Conservation (phyloP, 2,329 filamentous ascomycete species). For the Didymella keratinophila region DNA sequence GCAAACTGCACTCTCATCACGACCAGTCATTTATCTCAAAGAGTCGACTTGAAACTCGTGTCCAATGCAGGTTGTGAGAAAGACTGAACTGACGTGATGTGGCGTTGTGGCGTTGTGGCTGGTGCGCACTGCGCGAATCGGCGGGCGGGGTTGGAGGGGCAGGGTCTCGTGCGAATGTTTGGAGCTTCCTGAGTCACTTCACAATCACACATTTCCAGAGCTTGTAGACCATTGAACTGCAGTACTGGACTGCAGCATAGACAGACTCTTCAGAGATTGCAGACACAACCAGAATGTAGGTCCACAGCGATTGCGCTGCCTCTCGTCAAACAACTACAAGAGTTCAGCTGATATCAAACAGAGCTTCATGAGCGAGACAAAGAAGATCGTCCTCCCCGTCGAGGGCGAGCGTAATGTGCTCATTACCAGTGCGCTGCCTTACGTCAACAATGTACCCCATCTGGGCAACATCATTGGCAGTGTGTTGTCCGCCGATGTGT, state of each 20-base stretch:
- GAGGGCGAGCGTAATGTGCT: conserved; percentile 81
- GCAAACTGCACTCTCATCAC: too few species aligned
- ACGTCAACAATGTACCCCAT: conserved; percentile 79
- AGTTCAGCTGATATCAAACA: conserved; percentile 11
- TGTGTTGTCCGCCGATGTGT: conserved; percentile 89
- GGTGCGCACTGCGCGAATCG: conserved; percentile 12
- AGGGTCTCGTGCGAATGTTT: conserved; percentile 25
- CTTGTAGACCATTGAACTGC: conserved; percentile 11
- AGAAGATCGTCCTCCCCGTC: conserved; percentile 57
- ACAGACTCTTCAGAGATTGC: background rate
- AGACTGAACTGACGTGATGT: conserved; percentile 6
- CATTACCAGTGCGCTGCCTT: conserved; percentile 90
- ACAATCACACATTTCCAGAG: conserved; percentile 10
- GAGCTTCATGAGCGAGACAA: conserved; percentile 40
- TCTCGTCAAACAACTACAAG: background rate
- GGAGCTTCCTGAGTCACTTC: conserved; percentile 37
- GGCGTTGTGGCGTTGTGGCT: conserved; percentile 26
- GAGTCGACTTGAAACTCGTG: too few species aligned
- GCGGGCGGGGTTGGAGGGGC: conserved; percentile 38
- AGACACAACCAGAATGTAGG: background rate
- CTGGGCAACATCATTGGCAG: conserved; percentile 62
- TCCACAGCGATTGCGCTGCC: background rate
- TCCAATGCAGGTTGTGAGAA: background rate
- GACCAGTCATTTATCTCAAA: too few species aligned
- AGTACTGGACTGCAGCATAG: background rate